Conservation (phyloP, 805 yeast genomes). For the Monosporozyma servazzii region DNA sequence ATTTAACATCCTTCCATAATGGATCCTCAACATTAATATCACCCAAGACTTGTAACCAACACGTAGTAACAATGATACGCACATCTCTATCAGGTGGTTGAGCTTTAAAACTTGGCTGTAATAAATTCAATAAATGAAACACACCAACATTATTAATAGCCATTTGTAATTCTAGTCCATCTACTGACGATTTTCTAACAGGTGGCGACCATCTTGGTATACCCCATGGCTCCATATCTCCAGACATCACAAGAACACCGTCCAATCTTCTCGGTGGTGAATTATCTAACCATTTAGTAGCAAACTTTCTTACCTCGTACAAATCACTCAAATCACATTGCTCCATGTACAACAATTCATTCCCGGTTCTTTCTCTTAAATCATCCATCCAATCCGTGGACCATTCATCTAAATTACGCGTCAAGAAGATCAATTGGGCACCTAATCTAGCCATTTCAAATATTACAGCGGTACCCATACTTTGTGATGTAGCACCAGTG, state of each 20-base stretch:
- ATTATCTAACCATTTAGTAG: slow-evolving; percentile 89
- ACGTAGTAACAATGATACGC: slow-evolving; percentile 66
- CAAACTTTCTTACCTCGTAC: slow-evolving; percentile 74
- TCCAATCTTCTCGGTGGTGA: slow-evolving; percentile 86
- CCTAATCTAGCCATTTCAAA: slow-evolving; percentile 70
- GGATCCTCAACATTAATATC: slow-evolving; percentile 53
- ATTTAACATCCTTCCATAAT: slow-evolving; percentile 49
- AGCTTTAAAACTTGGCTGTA: slow-evolving; percentile 74
- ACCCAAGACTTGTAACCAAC: slow-evolving; percentile 71
- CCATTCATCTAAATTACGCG: slow-evolving; percentile 66
- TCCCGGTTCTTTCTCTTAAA: slow-evolving; percentile 58
- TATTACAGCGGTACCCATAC: slow-evolving; percentile 72
- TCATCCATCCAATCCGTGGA: slow-evolving; percentile 70
- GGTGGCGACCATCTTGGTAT: slow-evolving; percentile 19
- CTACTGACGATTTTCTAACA: slow-evolving; percentile 56
- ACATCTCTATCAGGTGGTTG: slow-evolving; percentile 97
- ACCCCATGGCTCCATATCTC: slow-evolving; percentile 66
- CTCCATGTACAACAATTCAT: slow-evolving; percentile 81
- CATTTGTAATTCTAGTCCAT: slow-evolving; percentile 81
- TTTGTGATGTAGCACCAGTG: slow-evolving; percentile 87
- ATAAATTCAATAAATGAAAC: slow-evolving; percentile 66
- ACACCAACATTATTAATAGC: slow-evolving; percentile 78
- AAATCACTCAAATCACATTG: slow-evolving; percentile 71
- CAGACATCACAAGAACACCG: slow-evolving; percentile 83
- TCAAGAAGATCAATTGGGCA: slow-evolving; percentile 74